Percentiles rank a stretch among this genome's conserved stretches.
phyloP scores from a whole-genome alignment of 805 yeast genomes.

The Cyberlindnera amylophila region DNA sequence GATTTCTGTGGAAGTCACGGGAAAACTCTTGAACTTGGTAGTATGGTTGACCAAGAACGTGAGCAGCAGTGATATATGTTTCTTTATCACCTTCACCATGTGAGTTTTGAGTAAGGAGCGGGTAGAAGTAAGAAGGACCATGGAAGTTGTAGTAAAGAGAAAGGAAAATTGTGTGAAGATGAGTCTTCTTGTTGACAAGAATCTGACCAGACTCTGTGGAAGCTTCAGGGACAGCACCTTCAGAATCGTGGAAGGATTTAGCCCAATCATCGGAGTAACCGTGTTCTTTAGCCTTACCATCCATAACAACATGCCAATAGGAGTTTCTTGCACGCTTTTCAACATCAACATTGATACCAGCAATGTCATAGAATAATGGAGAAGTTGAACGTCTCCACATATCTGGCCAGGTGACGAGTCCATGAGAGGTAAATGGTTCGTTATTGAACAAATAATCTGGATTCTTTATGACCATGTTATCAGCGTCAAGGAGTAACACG shows the following conservation, averaged over 20 bases:
- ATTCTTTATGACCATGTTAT: slow-evolving; percentile 56
- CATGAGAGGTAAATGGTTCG: slow-evolving; percentile 37
- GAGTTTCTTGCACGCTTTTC: slow-evolving; percentile 32
- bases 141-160: slow-evolving; percentile 53
- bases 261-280: slow-evolving; percentile 8
- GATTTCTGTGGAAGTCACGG: slow-evolving; percentile 15
- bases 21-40: slow-evolving; percentile 36
- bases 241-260: slow-evolving; percentile 35
- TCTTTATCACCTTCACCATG: slow-evolving; percentile 70
- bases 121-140: slow-evolving; percentile 59
- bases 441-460: slow-evolving; percentile 49
- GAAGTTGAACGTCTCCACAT: slow-evolving; percentile 62
- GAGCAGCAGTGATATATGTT: slow-evolving; percentile 58
- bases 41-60: slow-evolving; percentile 40
- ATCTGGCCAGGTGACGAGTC: slow-evolving; percentile 61
- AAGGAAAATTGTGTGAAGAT: slow-evolving; percentile 46
- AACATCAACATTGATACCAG: slow-evolving; percentile 34
- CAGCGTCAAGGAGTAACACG: slow-evolving; percentile 70
- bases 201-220: slow-evolving; percentile 59
- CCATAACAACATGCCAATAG: slow-evolving; percentile 22
- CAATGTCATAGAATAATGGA: slow-evolving; percentile 52
- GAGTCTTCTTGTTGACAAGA: slow-evolving; percentile 48
- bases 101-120: slow-evolving; percentile 57
- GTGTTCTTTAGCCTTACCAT: slow-evolving; percentile 11
- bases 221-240: slow-evolving; percentile 55